Base-by-base conservation (phyloP, 495 filamentous ascomycete genomes). In the Arthonia radiata region DNA sequence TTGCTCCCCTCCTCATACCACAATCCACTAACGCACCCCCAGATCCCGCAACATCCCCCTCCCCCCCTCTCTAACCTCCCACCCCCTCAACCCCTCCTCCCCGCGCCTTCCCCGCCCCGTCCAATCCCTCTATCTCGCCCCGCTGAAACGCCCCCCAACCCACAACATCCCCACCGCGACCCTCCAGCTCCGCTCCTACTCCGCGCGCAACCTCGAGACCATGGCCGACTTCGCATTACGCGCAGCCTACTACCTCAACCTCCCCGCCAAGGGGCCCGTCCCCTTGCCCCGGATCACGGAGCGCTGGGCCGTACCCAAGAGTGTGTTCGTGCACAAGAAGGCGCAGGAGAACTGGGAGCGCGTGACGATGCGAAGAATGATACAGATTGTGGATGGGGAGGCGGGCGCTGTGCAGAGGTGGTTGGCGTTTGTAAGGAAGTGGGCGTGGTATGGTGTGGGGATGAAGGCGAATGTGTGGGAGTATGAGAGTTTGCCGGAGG, bases 381-480 rank as follows among this genome's bases (percentile, higher is more conserved):
- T 97, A 27, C 81, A 92, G 54, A 81, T 97, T 43, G 70, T 78
- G 40, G 86, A 94, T 48, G 89, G 81, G 4, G 59, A 91, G 47
- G 68, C 79, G 8, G 78, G 92, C 48, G 66, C 62, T 3, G 80
- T 97, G 18, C 69, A 86, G 47, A 41, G 74, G 14, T 97, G 86
- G 86, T 49, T 97, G 24, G 82, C 77, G 8, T 94, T 86, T 35
- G 44, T 97, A 35, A 64, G 67, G 45, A 90, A 86, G 50, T 69
- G 91, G 42, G 68, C 73, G 9, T 92, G 83, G 44, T 76, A 89
- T 43, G 86, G 89, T 5, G 69, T 94, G 15, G 86, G 86, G 40
- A 91, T 97, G 82, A 97, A 97, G 59, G 83, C 89, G 14, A 93
- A 97, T 42, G 60, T 94, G 25, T 97, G 73, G 71, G 74, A 83